Percentiles rank a stretch among this genome's conserved stretches.
phyloP scores from a whole-genome alignment of 2,329 filamentous ascomycete genomes.

The Saccharata proteae region DNA sequence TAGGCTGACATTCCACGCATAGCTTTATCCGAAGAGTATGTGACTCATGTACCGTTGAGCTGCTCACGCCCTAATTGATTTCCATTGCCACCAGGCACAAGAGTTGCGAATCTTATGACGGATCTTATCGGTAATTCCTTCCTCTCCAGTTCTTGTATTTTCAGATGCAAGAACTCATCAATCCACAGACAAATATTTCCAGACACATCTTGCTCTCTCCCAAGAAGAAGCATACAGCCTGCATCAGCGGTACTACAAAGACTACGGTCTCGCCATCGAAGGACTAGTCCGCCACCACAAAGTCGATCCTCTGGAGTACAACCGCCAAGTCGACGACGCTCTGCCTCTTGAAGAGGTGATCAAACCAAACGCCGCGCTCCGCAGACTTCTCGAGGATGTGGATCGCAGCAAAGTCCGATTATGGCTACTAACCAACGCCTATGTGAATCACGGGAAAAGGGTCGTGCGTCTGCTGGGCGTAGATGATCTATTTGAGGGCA shows the following conservation, averaged over 20 bases:
- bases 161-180: slow-evolving; percentile 52
- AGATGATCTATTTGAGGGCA: slow-evolving; percentile 83
- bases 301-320: slow-evolving; percentile 92
- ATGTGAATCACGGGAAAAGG: slow-evolving; percentile 72
- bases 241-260: slow-evolving; percentile 85
- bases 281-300: slow-evolving; percentile 88
- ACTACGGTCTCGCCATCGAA: slow-evolving; percentile 95
- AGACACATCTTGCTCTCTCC: slow-evolving; percentile 59
- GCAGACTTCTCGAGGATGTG: slow-evolving; percentile 66
- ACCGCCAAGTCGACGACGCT: slow-evolving; percentile 86
- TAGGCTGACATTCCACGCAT: slow-evolving; percentile 1
- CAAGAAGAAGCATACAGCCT: slow-evolving; percentile 71
- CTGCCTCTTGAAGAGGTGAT: slow-evolving; percentile 78
- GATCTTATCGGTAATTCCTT: slow-evolving; percentile 50
- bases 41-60: slow-evolving; percentile 10
- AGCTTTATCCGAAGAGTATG: slow-evolving; percentile 74
- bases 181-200: slow-evolving; percentile 45
- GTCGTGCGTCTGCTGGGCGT: slow-evolving; percentile 72
- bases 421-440: slow-evolving; percentile 96
- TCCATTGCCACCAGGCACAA: slow-evolving; percentile 44
- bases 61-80: no score
- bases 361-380: slow-evolving; percentile 62
- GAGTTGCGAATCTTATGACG: slow-evolving; percentile 82
- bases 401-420: slow-evolving; percentile 72
- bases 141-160: not conserved